A percentile compares a stretch with the other conserved stretches of the same genome.
Evolutionary conservation across 805 yeast species (phyloP).

Genomic region (Jamesozyma piceae): DNA sequence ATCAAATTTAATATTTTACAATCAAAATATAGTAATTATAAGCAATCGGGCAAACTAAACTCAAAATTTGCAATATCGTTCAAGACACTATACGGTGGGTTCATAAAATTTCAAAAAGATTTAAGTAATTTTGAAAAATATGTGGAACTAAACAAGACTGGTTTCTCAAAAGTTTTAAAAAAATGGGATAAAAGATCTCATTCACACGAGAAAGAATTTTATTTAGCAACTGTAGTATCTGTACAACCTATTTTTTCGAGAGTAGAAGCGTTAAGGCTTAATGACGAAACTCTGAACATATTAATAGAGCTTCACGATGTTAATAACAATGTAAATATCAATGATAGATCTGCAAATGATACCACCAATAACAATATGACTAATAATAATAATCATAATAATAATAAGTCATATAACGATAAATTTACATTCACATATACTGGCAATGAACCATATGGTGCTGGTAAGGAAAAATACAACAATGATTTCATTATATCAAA

Average conservation of each 20-base stretch:
- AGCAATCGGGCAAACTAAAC: constrained; percentile 36
- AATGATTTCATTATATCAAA: neutral
- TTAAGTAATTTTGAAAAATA: constrained; percentile 83
- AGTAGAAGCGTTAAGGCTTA: constrained; percentile 71
- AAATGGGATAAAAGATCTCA: constrained; percentile 98
- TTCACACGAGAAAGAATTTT: constrained; percentile 87
- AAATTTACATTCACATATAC: neutral
- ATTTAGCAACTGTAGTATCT: constrained; percentile 82
- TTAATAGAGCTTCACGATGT: constrained; percentile 25
- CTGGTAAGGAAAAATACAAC: neutral
- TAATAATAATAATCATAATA: neutral
- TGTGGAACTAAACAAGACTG: constrained; percentile 89
- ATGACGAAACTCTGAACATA: constrained; percentile 45
- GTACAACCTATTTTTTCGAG: constrained; percentile 96
- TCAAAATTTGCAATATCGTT: constrained; percentile 46
- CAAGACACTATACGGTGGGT: constrained; percentile 76
- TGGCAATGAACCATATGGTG: neutral
- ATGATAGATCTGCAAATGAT: neutral
- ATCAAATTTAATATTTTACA: constrained; percentile 67
- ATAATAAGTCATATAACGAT: neutral
- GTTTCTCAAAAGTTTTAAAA: constrained; percentile 88
- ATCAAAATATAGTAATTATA: constrained; percentile 53
- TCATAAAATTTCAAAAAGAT: constrained; percentile 83
- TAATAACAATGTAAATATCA: constrained; percentile 2
- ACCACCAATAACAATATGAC: neutral